phyloP scores from a whole-genome alignment of 805 yeast species.

The Yamadazyma sp. region DNA sequence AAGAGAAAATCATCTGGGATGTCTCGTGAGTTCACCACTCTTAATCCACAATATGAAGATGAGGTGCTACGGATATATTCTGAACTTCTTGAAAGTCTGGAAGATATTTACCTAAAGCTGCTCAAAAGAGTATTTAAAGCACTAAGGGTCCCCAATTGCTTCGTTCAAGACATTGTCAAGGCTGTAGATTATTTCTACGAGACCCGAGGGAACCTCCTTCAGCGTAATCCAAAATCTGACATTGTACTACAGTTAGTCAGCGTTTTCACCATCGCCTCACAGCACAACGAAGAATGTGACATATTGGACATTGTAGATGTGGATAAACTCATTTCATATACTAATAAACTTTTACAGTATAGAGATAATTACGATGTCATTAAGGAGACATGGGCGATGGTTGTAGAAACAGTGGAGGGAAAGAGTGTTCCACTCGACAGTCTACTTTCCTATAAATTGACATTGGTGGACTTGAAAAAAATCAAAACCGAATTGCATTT shows the following conservation, averaged over 20 bases:
- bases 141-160: conserved; percentile 32
- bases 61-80: conserved; percentile 37
- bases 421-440: not conserved
- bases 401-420: conserved; percentile 22
- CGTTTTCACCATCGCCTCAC: conserved; percentile 26
- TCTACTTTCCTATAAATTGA: conserved; percentile 19
- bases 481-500: conserved; percentile 30
- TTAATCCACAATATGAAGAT: conserved; percentile 27
- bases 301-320: conserved; percentile 41
- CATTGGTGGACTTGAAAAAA: conserved; percentile 28
- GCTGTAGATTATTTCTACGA: conserved; percentile 36
- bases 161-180: conserved; percentile 29
- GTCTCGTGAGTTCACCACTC: conserved; percentile 15
- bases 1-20: conserved; percentile 9
- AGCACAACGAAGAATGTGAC: conserved; percentile 17
- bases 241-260: conserved; percentile 11
- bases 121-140: conserved; percentile 24
- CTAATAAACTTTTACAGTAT: conserved; percentile 30
- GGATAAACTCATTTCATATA: conserved; percentile 34
- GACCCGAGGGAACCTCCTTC: conserved; percentile 14
- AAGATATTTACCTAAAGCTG: conserved; percentile 29
- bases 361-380: conserved; percentile 31
- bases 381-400: conserved; percentile 33
- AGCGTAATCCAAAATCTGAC: conserved; percentile 11
- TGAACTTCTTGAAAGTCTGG: conserved; percentile 19